Conservation (phyloP, 305 asterid genomes). For the Solanum hybrid region DNA sequence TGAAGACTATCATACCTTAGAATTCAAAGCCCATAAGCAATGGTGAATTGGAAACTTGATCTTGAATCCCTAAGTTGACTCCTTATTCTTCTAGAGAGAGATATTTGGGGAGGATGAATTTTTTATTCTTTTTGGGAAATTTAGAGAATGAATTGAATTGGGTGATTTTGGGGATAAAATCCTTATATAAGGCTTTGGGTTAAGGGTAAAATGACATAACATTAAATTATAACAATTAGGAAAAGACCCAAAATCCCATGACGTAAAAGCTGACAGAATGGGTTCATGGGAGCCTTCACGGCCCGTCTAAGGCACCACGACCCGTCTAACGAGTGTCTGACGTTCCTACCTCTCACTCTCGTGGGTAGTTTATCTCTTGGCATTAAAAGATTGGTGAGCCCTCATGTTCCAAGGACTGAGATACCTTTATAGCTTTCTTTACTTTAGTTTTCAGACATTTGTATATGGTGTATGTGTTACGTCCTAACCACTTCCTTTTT, state of each 20-base stretch:
- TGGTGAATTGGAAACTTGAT: background rate
- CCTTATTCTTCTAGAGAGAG: background rate
- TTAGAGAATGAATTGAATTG: background rate
- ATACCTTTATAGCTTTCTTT: background rate
- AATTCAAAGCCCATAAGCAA: background rate
- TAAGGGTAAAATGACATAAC: background rate
- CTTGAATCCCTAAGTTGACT: background rate
- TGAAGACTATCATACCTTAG: background rate
- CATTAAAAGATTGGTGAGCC: background rate
- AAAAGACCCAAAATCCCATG: background rate
- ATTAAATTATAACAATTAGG: background rate
- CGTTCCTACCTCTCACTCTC: background rate
- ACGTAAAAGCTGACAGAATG: background rate
- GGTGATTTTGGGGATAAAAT: background rate
- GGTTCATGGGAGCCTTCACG: background rate
- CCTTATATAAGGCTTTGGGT: background rate
- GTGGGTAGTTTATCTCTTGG: background rate
- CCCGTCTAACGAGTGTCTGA: background rate
- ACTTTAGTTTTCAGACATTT: background rate
- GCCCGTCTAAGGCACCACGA: background rate
- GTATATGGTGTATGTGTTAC: background rate
- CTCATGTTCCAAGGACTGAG: background rate
- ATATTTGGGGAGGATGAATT: background rate
- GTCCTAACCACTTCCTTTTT: background rate
- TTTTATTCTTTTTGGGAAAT: background rate